phyloP scores from a whole-genome alignment of 2,329 filamentous ascomycete genomes.

The Fusarium coicis region DNA sequence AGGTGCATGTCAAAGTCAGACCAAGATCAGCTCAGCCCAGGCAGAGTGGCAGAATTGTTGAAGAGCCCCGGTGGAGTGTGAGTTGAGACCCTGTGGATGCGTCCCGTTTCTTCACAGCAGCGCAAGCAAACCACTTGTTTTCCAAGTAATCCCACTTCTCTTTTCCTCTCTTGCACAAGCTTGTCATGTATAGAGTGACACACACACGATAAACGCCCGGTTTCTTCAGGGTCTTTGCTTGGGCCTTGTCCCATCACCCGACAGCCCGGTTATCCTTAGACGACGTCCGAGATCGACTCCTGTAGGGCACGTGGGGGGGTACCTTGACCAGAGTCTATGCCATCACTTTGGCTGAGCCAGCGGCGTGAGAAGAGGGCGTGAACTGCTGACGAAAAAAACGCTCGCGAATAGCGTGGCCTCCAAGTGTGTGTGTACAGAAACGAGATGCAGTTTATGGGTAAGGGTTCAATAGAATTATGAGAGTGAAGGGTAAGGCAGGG shows the following conservation, averaged over 20 bases:
- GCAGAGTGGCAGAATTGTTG: neutral
- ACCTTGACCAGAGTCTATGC: constrained; percentile 17
- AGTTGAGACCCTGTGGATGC: constrained; percentile 27
- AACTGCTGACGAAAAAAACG: constrained; percentile 3
- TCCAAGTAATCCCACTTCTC: constrained; percentile 10
- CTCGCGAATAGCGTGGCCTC: constrained; percentile 1
- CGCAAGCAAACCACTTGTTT: constrained; percentile 18
- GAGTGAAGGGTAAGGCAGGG: constrained; percentile 7
- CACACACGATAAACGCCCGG: constrained; percentile 31
- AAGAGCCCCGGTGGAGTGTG: constrained; percentile 27
- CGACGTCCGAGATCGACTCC: constrained; percentile 36
- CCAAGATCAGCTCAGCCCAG: constrained; percentile 29
- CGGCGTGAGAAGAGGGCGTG: constrained; percentile 20
- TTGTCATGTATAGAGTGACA: constrained; percentile 38
- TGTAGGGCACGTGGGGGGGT: constrained; percentile 41
- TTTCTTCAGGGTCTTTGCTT: constrained; percentile 29
- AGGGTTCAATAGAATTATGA: constrained; percentile 27
- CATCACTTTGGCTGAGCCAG: constrained; percentile 5
- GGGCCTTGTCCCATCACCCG: constrained; percentile 34
- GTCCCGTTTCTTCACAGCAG: constrained; percentile 15
- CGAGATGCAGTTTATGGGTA: constrained; percentile 15
- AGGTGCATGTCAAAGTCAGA: constrained; percentile 29
- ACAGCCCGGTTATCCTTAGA: constrained; percentile 22
- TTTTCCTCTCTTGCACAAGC: constrained; percentile 13
- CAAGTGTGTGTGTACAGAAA: constrained; percentile 17